Evolutionary conservation across 2,329 filamentous ascomycete species (phyloP).

Genomic region (Neofusicoccum sp.): DNA sequence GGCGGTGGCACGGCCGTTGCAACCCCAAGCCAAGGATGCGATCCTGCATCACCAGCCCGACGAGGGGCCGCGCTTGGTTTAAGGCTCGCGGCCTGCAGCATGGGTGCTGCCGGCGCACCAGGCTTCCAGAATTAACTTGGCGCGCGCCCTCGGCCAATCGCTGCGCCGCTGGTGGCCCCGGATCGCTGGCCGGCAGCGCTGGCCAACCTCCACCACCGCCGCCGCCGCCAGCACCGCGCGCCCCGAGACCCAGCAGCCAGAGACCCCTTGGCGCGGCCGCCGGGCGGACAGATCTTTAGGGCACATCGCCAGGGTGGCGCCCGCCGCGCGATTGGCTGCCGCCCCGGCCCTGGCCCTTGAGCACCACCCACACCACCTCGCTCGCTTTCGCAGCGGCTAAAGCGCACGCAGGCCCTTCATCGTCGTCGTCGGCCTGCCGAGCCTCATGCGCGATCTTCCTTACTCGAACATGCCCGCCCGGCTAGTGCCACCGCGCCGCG

Average conservation of each 20-base stretch:
- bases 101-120: constrained; percentile 3
- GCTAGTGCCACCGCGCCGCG: constrained; percentile 14
- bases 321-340: constrained; percentile 1
- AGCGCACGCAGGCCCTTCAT: constrained; percentile 1
- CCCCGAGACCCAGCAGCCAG: constrained; percentile 11
- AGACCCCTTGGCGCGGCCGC: constrained; percentile 6
- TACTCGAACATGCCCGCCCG: constrained; percentile 18
- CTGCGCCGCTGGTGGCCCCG: constrained; percentile 1
- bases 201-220: not conserved
- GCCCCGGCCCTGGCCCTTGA: constrained; percentile 10
- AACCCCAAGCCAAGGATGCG: constrained; percentile 16
- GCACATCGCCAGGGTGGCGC: not conserved
- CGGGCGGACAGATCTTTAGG: constrained; percentile 17
- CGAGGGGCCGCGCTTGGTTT: constrained; percentile 12
- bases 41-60: constrained; percentile 16
- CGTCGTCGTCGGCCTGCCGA: constrained; percentile 13
- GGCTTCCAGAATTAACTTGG: constrained; percentile 6
- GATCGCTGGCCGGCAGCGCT: constrained; percentile 12
- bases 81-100: constrained; percentile 7
- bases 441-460: constrained; percentile 19
- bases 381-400: constrained; percentile 16
- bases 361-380: constrained; percentile 7
- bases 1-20: constrained; percentile 18
- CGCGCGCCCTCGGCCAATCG: not conserved
- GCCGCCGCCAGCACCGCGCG: constrained; percentile 5